A percentile compares a stretch with the other conserved stretches of the same genome.
Evolutionary conservation across 371 early-diverging fungal species (phyloP).

Genomic region (Capillidium rhysosporum): DNA sequence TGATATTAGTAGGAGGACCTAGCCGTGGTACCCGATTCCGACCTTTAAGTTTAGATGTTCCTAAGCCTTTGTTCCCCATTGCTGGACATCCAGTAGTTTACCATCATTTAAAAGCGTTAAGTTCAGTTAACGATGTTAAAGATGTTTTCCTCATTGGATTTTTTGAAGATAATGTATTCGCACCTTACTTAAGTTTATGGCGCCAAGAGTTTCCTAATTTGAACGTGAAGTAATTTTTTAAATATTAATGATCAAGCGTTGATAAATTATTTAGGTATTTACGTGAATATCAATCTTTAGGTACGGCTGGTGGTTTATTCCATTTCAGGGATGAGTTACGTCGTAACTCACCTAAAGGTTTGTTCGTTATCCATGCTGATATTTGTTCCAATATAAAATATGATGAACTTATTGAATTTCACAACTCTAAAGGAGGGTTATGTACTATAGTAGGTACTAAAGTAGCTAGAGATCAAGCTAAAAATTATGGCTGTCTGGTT

Average conservation of each 20-base stretch:
- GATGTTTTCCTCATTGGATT: slow-evolving; percentile 91
- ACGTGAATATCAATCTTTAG: slow-evolving; percentile 87
- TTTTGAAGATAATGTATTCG: slow-evolving; percentile 83
- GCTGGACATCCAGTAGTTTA: slow-evolving; percentile 88
- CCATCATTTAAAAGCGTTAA: slow-evolving; percentile 83
- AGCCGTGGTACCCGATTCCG: slow-evolving; percentile 93
- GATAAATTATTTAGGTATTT: slow-evolving; percentile 72
- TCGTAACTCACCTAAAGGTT: slow-evolving; percentile 66
- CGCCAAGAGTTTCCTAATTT: slow-evolving; percentile 64
- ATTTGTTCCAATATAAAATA: slow-evolving; percentile 88
- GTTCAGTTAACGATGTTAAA: slow-evolving; percentile 62
- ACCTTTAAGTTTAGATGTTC: slow-evolving; percentile 83
- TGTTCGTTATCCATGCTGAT: slow-evolving; percentile 92
- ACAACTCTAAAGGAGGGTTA: slow-evolving; percentile 48
- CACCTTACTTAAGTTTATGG: slow-evolving; percentile 62
- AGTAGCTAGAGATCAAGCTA: slow-evolving; percentile 49
- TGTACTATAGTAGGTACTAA: slow-evolving; percentile 76
- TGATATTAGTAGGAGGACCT: slow-evolving; percentile 93
- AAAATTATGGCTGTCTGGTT: slow-evolving; percentile 81
- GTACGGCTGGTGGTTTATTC: slow-evolving; percentile 92
- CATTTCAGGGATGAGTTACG: slow-evolving; percentile 94
- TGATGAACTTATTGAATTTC: slow-evolving; percentile 58
- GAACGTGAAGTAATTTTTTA: slow-evolving; percentile 43
- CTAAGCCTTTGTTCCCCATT: slow-evolving; percentile 95
- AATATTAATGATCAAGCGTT: background rate